These are phyloP conservation scores for Talaromyces proteolyticus DNA, from an alignment of 495 filamentous ascomycete species.

Conservation along the genomic window DNA sequence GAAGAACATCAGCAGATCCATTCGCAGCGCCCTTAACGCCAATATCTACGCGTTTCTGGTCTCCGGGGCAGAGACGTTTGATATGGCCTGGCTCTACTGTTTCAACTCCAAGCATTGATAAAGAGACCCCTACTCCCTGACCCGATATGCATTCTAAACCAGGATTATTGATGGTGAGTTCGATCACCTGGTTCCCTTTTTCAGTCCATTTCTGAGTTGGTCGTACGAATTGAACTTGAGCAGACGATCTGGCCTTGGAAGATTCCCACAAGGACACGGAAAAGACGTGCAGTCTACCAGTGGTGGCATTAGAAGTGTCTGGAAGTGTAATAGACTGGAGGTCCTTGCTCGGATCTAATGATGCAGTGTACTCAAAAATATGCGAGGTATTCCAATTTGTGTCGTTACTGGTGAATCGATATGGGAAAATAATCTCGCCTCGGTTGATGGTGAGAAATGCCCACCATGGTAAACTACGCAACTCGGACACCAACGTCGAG, in stretches of 20 bases:
- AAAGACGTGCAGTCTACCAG: constrained; percentile 17
- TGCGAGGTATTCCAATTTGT: not conserved
- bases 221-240: constrained; percentile 39
- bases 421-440: not conserved
- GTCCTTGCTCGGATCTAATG: not conserved
- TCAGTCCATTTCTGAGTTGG: constrained; percentile 47
- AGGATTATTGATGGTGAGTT: constrained; percentile 45
- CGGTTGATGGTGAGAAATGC: not conserved
- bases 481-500: not conserved
- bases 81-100: constrained; percentile 32
- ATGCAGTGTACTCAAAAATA: not conserved
- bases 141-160: constrained; percentile 35
- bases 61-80: constrained; percentile 45
- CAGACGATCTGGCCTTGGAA: no score
- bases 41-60: constrained; percentile 41
- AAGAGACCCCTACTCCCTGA: constrained; percentile 25
- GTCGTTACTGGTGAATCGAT: not conserved
- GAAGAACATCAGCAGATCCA: not conserved
- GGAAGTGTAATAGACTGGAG: not conserved
- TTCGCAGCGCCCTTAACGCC: constrained; percentile 25
- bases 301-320: not conserved
- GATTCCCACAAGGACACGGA: constrained; percentile 15
- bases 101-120: constrained; percentile 28
- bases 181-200: constrained; percentile 40
- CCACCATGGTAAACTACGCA: not conserved